Conservation (phyloP, 1,284 basidiomycete species). For the Cryptococcus sp. region DNA sequence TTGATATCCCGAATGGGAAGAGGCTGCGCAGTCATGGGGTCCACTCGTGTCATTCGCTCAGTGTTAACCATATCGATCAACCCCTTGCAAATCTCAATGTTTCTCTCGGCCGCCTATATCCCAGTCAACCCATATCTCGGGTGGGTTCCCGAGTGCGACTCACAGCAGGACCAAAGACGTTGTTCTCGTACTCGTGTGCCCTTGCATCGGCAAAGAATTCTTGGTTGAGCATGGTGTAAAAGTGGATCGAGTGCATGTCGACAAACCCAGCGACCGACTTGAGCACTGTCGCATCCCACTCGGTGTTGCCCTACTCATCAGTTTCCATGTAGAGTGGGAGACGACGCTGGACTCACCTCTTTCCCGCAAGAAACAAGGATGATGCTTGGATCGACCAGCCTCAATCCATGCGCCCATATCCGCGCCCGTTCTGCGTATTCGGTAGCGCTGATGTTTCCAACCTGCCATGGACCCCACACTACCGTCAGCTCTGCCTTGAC, state of each 20-base stretch:
- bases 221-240: constrained; percentile 20
- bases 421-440: constrained; percentile 58
- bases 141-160: constrained; percentile 10
- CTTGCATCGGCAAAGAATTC: constrained; percentile 12
- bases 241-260: constrained; percentile 48
- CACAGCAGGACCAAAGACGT: constrained; percentile 48
- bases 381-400: constrained; percentile 57
- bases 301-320: constrained; percentile 28
- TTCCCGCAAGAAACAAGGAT: constrained; percentile 59
- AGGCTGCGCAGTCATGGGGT: not conserved
- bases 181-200: constrained; percentile 45
- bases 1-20: constrained; percentile 34
- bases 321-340: too few species aligned
- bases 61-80: constrained; percentile 48
- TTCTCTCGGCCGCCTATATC: constrained; percentile 45
- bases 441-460: constrained; percentile 56
- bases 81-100: constrained; percentile 45
- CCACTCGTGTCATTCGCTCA: constrained; percentile 17
- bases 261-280: constrained; percentile 34
- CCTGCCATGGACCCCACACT: constrained; percentile 63
- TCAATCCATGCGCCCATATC: constrained; percentile 61
- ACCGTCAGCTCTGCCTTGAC: too few species aligned
- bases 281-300: constrained; percentile 48
- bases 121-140: not conserved
- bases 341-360: constrained; percentile 38